These are phyloP conservation scores for Chlamydomonas asymmetrica DNA, from an alignment of 139 green algal species.

Conservation along the genomic window DNA sequence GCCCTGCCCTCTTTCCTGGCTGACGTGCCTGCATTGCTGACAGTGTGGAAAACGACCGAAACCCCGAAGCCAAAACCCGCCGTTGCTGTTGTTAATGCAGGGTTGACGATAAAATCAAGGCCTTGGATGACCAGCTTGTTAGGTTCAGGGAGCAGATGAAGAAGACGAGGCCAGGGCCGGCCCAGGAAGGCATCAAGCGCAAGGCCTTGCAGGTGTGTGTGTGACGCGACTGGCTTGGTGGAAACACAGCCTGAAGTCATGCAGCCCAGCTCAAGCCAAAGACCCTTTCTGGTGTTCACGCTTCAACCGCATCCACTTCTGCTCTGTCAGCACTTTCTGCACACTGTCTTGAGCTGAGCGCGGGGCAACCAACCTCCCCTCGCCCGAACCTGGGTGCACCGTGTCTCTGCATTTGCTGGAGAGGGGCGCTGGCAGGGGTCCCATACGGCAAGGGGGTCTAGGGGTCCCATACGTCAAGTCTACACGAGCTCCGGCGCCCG, in stretches of 20 bases:
- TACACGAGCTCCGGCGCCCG: no score
- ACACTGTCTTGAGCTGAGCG: no score
- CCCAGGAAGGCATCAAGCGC: slow-evolving; percentile 89
- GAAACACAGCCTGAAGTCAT: no score
- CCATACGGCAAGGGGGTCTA: no score
- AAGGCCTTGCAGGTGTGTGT: slow-evolving; percentile 71
- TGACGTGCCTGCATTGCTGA: neutral
- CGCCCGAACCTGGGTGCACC: no score
- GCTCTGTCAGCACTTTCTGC: neutral
- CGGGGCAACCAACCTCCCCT: no score
- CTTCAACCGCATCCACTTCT: neutral
- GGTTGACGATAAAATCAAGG: slow-evolving; percentile 92
- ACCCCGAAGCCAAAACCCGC: no score
- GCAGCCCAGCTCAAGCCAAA: neutral
- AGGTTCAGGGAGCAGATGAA: slow-evolving; percentile 88
- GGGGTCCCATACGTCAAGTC: no score
- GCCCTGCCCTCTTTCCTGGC: neutral
- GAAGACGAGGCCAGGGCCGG: slow-evolving; percentile 78
- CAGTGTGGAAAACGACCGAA: no score
- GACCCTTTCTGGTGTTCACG: neutral
- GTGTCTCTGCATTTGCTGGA: no score
- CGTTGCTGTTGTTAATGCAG: slow-evolving; percentile 42
- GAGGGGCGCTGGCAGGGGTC: no score
- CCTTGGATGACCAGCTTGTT: slow-evolving; percentile 91
- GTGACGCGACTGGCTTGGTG: neutral